A percentile compares a stretch with the other conserved stretches of the same genome.
phyloP scores from a whole-genome alignment of 2,329 filamentous ascomycete species.

The Paraconiothyrium sp. region DNA sequence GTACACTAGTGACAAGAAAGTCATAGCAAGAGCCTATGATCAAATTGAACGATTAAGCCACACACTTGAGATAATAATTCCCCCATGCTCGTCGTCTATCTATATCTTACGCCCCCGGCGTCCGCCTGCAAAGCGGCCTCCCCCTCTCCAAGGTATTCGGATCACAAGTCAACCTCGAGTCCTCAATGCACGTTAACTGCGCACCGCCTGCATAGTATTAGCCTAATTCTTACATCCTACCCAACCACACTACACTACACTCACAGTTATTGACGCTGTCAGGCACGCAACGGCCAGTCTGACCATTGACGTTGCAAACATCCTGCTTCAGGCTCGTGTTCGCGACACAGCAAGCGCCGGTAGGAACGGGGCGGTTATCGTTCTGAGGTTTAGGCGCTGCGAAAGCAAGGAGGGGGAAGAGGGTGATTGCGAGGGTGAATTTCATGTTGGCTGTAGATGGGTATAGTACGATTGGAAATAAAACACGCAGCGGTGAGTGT shows the following conservation, averaged over 20 bases:
- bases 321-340: conserved; percentile 43
- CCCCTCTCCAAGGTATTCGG: conserved; percentile 36
- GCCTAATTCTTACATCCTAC: background rate
- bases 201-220: conserved; percentile 28
- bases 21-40: too few species aligned
- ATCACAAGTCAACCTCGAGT: conserved; percentile 35
- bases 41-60: too few species aligned
- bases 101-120: background rate
- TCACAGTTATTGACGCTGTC: conserved; percentile 35
- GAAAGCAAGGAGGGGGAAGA: conserved; percentile 32
- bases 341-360: conserved; percentile 35
- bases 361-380: conserved; percentile 35
- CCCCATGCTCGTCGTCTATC: too few species aligned
- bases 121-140: conserved; percentile 27
- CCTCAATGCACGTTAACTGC: conserved; percentile 40
- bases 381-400: conserved; percentile 35
- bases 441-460: conserved; percentile 35
- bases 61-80: too few species aligned
- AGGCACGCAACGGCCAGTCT: conserved; percentile 39
- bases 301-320: conserved; percentile 41
- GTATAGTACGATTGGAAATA: background rate
- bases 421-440: conserved; percentile 30
- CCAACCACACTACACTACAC: conserved; percentile 5
- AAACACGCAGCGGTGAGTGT: conserved; percentile 11
- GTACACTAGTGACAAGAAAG: too few species aligned